Base-by-base conservation (phyloP, 441 rosid species). In the Aleurites moluccanus region DNA sequence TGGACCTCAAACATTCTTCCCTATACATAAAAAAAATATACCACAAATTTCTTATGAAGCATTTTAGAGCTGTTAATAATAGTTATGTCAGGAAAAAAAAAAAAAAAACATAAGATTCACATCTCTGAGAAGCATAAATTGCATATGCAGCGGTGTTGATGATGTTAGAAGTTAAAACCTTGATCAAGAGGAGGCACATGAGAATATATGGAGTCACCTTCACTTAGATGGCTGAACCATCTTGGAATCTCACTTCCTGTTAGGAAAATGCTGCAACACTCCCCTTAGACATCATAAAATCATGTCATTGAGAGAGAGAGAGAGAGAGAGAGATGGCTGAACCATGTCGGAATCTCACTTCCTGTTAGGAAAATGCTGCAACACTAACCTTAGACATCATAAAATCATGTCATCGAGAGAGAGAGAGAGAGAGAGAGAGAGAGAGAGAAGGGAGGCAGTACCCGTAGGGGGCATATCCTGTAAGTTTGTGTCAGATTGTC, bases 321-420 rank as follows among this genome's bases (percentile, higher is more conserved):
- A 10, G 10, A 67, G 6, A 27, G 2, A 7, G 4, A 10, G 25
- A 40, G 77, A 65, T 74, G 70, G 55, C n/a, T 21, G 18, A 74
- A 65, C 57, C 71, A 66, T 2, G 14, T 6, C 5, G 77, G 77
- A 35, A 74, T 66, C 44, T 56, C 57, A 11, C 23, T 65, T 25
- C 64, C 71, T 0, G 77, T 71, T 25, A 74, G 9, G 38, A 66
- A 74, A 7, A 74, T 42, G 64, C 77, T 65, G 38, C 52, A 64
- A 38, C 15, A 23, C 56, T n/a, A 13, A 28, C 56, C 56, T 55
- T 64, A 5, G 64, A 74, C 70, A 42, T 74, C 66, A 5, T 60
- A 28, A 47, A 23, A 45, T 8, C 3, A 21, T 47, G 6, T 0
- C 10, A 25, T 20, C 2, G 2, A 20, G n/a, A 27, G 28, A 70